A percentile compares a stretch with the other conserved stretches of the same genome.
Conservation (phyloP, 1,139 yeast genomes). For the Kodamaea alishanica region DNA sequence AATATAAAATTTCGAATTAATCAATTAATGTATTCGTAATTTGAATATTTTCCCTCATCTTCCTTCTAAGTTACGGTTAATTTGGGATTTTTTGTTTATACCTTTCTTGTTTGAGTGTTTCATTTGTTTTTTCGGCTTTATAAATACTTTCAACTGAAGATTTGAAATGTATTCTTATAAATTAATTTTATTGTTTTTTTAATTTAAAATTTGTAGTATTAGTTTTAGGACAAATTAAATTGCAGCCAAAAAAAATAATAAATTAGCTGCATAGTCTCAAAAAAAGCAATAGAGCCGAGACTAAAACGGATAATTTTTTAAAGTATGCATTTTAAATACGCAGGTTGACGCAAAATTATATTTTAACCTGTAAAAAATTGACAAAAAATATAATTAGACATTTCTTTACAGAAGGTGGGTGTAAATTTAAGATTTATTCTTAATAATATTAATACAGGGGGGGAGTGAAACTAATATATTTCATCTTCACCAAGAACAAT, state of each 20-base stretch:
- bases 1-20: no score
- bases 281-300: no score
- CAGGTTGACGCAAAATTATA: no score
- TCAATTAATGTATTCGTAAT: background rate
- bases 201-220: no score
- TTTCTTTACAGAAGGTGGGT: no score
- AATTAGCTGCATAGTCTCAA: no score
- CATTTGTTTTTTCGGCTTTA: conserved; percentile 9
- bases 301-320: no score
- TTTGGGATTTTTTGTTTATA: background rate
- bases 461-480: background rate
- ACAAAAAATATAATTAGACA: background rate
- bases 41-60: no score
- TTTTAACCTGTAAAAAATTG: background rate
- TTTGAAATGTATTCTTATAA: conserved; percentile 4
- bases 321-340: no score
- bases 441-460: background rate
- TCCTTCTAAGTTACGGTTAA: background rate
- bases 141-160: conserved; percentile 3
- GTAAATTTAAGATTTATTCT: conserved; percentile 4
- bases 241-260: conserved; percentile 2
- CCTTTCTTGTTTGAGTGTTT: conserved; percentile 8
- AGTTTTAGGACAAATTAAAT: background rate
- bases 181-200: no score
- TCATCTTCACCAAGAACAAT: conserved; percentile 5